A percentile compares a stretch with the other conserved stretches of the same genome.
These are phyloP conservation scores for Apiotrichum montevideense DNA, from an alignment of 1,284 basidiomycete genomes.

Conservation along the genomic window DNA sequence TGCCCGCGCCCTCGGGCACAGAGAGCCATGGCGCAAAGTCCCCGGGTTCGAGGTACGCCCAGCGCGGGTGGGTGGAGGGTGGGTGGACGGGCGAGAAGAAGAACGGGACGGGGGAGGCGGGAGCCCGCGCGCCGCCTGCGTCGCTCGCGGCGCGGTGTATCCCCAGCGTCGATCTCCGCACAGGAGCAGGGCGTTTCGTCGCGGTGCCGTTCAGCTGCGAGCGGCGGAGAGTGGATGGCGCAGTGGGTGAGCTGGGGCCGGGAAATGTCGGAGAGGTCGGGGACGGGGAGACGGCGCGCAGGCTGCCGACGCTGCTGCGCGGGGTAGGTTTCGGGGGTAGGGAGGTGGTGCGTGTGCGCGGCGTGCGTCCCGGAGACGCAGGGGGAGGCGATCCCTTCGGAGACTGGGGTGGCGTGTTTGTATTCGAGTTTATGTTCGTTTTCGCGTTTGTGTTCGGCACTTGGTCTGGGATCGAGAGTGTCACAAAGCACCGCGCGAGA, in stretches of 20 bases:
- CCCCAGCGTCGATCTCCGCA: conserved; percentile 12
- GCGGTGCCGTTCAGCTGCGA: conserved; percentile 4
- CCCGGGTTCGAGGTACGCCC: conserved; percentile 27
- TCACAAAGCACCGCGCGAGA: conserved; percentile 33
- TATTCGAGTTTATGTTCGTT: too few species aligned
- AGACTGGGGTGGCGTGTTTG: not conserved
- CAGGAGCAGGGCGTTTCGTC: not conserved
- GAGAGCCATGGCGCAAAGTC: conserved; percentile 45
- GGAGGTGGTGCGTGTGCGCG: conserved; percentile 6
- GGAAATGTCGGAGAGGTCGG: not conserved
- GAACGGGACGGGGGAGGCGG: conserved; percentile 32
- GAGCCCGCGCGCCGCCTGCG: not conserved
- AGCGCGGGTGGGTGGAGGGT: conserved; percentile 42
- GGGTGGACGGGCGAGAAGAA: conserved; percentile 43
- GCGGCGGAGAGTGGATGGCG: not conserved
- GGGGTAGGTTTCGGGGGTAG: conserved; percentile 6
- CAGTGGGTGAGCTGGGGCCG: not conserved
- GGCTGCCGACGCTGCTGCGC: not conserved
- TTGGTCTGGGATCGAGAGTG: conserved; percentile 19
- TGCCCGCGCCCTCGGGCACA: conserved; percentile 20
- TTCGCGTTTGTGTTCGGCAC: too few species aligned
- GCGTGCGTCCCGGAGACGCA: too few species aligned
- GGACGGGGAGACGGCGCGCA: not conserved
- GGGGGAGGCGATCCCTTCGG: not conserved
- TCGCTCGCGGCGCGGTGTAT: not conserved